These are phyloP conservation scores for Tulasnella sp. DNA, from an alignment of 768 basidiomycete genomes.

Conservation along the genomic window DNA sequence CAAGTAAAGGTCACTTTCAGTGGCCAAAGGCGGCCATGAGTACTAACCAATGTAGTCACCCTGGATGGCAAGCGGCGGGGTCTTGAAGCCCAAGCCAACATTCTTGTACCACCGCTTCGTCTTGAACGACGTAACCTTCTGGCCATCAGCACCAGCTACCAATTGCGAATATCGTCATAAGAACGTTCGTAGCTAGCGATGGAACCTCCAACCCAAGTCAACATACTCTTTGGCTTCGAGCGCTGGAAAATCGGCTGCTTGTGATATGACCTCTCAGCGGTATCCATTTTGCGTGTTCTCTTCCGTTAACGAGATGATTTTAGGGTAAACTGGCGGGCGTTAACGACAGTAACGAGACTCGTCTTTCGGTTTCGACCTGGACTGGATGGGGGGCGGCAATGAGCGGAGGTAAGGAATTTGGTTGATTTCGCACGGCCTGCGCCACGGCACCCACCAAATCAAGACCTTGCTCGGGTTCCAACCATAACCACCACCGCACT, in stretches of 20 bases:
- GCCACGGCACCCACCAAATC: not conserved
- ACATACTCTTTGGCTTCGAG: constrained; percentile 85
- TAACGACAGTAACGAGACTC: not conserved
- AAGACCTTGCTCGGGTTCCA: no score
- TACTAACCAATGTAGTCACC: constrained; percentile 91
- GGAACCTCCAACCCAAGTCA: not conserved
- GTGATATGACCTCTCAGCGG: constrained; percentile 97
- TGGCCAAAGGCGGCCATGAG: not conserved
- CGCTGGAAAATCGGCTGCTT: constrained; percentile 99
- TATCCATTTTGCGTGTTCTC: constrained; percentile 9
- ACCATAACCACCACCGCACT: no score
- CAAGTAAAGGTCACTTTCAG: not conserved
- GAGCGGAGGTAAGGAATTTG: constrained; percentile 4
- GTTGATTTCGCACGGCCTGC: constrained; percentile 7
- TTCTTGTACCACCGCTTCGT: constrained; percentile 99
- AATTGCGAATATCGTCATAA: not conserved
- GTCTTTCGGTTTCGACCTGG: not conserved
- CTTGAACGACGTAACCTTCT: constrained; percentile 80
- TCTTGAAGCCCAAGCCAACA: constrained; percentile 95
- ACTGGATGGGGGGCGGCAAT: not conserved
- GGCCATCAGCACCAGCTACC: constrained; percentile 47
- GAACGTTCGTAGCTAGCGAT: not conserved
- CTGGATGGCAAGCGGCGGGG: constrained; percentile 87
- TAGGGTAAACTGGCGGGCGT: not conserved
- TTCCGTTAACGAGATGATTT: not conserved